Evolutionary conservation across 139 green algal species (phyloP).

Genomic region (Choricystis sp.): DNA sequence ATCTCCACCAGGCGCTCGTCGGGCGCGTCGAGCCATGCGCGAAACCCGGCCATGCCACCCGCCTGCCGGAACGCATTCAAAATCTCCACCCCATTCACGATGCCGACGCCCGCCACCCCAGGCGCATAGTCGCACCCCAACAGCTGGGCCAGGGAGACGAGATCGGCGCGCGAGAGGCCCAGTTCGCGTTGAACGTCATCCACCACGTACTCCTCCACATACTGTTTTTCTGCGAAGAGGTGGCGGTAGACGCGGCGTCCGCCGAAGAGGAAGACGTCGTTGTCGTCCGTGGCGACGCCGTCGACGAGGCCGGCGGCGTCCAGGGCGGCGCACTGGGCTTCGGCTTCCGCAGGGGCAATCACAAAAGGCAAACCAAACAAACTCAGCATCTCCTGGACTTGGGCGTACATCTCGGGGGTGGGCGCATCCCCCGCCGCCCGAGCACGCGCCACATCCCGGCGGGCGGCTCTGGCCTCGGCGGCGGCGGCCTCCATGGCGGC

Average conservation of each 20-base stretch:
- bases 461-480: background rate
- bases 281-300: conserved; percentile 93
- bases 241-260: conserved; percentile 66
- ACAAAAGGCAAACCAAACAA: conserved; percentile 96
- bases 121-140: conserved; percentile 90
- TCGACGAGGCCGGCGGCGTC: conserved; percentile 74
- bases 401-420: conserved; percentile 57
- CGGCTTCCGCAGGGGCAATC: conserved; percentile 82
- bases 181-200: conserved; percentile 66
- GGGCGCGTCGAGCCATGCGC: conserved; percentile 35
- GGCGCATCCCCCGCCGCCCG: conserved; percentile 29
- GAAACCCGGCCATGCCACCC: conserved; percentile 34
- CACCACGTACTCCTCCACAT: conserved; percentile 83
- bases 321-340: conserved; percentile 90
- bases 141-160: conserved; percentile 75
- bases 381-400: conserved; percentile 83
- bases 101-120: conserved; percentile 62
- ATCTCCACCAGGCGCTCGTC: conserved; percentile 20
- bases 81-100: conserved; percentile 94
- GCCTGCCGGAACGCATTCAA: conserved; percentile 53
- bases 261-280: conserved; percentile 96
- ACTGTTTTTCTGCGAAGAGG: conserved; percentile 65
- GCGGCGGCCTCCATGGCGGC: conserved; percentile 14
- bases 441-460: background rate
- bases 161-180: conserved; percentile 42